These are phyloP conservation scores for Coemansia sp. DNA, from an alignment of 192 early-diverging fungal genomes.

Conservation along the genomic window DNA sequence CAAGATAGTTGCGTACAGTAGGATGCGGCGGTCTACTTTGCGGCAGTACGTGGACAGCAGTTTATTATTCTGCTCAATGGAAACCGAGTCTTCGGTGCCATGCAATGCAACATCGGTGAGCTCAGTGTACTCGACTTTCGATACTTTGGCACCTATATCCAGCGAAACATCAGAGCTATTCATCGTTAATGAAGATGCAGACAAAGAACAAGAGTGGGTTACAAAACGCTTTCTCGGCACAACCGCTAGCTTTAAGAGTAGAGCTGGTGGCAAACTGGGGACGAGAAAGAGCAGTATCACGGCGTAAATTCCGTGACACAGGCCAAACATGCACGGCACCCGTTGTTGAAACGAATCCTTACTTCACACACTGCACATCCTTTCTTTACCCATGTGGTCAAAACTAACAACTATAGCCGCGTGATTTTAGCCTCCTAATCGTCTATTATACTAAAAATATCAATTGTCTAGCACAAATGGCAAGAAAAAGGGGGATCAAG, in stretches of 20 bases:
- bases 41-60: constrained; percentile 32
- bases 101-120: constrained; percentile 6
- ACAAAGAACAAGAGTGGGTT: background rate
- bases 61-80: constrained; percentile 8
- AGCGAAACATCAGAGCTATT: background rate
- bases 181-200: background rate
- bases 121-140: constrained; percentile 39
- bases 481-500: background rate
- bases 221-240: background rate
- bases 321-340: background rate
- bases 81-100: background rate
- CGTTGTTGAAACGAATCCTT: background rate
- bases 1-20: constrained; percentile 33
- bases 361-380: background rate
- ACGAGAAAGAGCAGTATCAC: background rate
- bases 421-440: background rate
- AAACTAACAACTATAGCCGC: background rate
- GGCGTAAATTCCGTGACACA: background rate
- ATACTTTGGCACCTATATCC: constrained; percentile 22
- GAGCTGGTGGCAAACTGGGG: background rate
- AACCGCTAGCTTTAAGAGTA: background rate
- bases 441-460: background rate
- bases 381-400: background rate
- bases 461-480: background rate
- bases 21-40: constrained; percentile 42